Evolutionary conservation across 352 stramenopile species (phyloP).

Genomic region (Phytophthora lateralis): DNA sequence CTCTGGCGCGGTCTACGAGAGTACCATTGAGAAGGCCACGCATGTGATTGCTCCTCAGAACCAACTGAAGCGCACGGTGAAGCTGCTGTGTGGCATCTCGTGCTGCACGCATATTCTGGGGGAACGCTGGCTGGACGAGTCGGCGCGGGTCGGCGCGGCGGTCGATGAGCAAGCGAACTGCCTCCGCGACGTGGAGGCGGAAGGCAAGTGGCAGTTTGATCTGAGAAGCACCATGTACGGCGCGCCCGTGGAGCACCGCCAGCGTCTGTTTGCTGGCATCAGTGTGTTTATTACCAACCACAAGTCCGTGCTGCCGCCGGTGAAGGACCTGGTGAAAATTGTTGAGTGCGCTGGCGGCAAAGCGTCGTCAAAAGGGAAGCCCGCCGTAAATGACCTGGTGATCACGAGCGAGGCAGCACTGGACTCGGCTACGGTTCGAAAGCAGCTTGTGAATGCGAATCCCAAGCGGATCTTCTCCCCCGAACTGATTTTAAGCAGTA

Average conservation of each 20-base stretch:
- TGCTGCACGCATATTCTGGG: constrained; percentile 58
- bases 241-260: constrained; percentile 27
- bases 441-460: constrained; percentile 36
- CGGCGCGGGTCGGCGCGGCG: constrained; percentile 30
- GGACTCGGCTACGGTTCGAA: constrained; percentile 40
- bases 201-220: constrained; percentile 61
- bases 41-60: constrained; percentile 53
- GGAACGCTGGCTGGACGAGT: constrained; percentile 54
- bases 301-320: constrained; percentile 56
- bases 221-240: constrained; percentile 54
- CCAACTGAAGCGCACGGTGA: constrained; percentile 62
- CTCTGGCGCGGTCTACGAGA: constrained; percentile 45
- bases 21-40: constrained; percentile 46
- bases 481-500: constrained; percentile 52
- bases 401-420: constrained; percentile 50
- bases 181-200: constrained; percentile 42
- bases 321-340: constrained; percentile 56
- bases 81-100: constrained; percentile 62
- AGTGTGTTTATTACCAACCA: constrained; percentile 59
- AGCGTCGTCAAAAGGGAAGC: constrained; percentile 37
- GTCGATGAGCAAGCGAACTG: constrained; percentile 49
- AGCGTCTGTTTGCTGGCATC: constrained; percentile 34
- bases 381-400: constrained; percentile 41
- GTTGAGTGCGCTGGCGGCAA: constrained; percentile 53
- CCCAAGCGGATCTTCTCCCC: constrained; percentile 43